Evolutionary conservation across 768 basidiomycete species (phyloP).

Genomic region (Auricularia cornea): DNA sequence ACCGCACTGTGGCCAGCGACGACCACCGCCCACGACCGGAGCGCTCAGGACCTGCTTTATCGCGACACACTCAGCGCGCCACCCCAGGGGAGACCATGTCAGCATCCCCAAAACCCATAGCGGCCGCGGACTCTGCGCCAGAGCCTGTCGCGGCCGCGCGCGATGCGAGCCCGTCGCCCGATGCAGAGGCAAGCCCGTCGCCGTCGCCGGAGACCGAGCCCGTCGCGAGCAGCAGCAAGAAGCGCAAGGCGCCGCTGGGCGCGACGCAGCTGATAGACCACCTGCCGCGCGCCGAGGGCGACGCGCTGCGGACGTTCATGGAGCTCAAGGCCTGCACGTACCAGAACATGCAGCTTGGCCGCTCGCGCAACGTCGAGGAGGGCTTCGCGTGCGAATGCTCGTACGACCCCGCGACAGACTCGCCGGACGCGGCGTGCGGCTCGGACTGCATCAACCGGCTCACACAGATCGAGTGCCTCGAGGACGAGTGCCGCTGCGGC

Average conservation of each 20-base stretch:
- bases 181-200: neutral
- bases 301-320: conserved; percentile 62
- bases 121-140: neutral
- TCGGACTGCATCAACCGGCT: conserved; percentile 97
- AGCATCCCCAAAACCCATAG: neutral
- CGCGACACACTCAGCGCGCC: neutral
- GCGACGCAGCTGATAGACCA: conserved; percentile 62
- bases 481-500: conserved; percentile 79
- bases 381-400: conserved; percentile 93
- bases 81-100: neutral
- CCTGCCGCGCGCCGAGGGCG: conserved; percentile 68
- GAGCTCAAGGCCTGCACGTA: conserved; percentile 76
- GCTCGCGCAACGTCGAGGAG: conserved; percentile 80
- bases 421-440: conserved; percentile 67
- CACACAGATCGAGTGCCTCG: conserved; percentile 94
- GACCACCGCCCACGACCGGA: neutral
- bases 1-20: neutral
- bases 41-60: neutral
- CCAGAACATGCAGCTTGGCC: conserved; percentile 80
- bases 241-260: neutral
- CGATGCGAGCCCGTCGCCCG: neutral
- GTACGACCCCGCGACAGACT: conserved; percentile 63
- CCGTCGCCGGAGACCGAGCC: neutral
- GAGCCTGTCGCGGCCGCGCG: neutral
- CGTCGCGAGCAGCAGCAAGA: neutral